Conservation (phyloP, 441 rosid species). For the Pelargonium fulgidum region DNA sequence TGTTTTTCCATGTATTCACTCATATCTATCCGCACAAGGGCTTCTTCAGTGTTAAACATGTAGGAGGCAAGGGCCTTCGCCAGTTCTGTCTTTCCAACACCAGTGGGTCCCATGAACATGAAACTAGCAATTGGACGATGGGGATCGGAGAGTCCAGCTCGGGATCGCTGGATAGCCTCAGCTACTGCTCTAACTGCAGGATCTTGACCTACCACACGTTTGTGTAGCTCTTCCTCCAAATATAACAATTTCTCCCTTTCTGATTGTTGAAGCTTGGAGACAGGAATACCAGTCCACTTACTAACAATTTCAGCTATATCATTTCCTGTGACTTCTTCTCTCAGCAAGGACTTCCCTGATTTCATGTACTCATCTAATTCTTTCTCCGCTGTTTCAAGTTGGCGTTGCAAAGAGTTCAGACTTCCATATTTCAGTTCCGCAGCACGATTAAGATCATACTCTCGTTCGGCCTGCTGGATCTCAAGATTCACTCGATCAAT, state of each 20-base stretch:
- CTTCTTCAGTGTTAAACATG: slow-evolving; percentile 93
- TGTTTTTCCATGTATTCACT: slow-evolving; percentile 99
- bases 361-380: slow-evolving; percentile 78
- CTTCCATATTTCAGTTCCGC: slow-evolving; percentile 97
- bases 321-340: slow-evolving; percentile 75
- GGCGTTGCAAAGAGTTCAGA: slow-evolving; percentile 77
- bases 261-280: slow-evolving; percentile 85
- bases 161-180: slow-evolving; percentile 91
- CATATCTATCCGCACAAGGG: slow-evolving; percentile 96
- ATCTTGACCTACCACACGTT: slow-evolving; percentile 90
- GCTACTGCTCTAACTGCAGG: slow-evolving; percentile 94
- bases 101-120: slow-evolving; percentile 98
- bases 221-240: slow-evolving; percentile 92
- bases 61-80: slow-evolving; percentile 93
- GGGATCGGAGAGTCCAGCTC: slow-evolving; percentile 97
- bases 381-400: slow-evolving; percentile 71
- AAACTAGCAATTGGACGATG: slow-evolving; percentile 93
- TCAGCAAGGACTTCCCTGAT: slow-evolving; percentile 92
- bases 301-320: slow-evolving; percentile 73
- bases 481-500: slow-evolving; percentile 89
- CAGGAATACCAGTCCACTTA: slow-evolving; percentile 99
- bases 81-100: slow-evolving; percentile 96
- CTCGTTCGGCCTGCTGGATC: slow-evolving; percentile 98
- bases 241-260: slow-evolving; percentile 86
- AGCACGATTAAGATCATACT: slow-evolving; percentile 95